Percentiles rank a stretch among this genome's conserved stretches.
These are phyloP conservation scores for Pistacia atlantica DNA, from an alignment of 345 rosid genomes.

Conservation along the genomic window DNA sequence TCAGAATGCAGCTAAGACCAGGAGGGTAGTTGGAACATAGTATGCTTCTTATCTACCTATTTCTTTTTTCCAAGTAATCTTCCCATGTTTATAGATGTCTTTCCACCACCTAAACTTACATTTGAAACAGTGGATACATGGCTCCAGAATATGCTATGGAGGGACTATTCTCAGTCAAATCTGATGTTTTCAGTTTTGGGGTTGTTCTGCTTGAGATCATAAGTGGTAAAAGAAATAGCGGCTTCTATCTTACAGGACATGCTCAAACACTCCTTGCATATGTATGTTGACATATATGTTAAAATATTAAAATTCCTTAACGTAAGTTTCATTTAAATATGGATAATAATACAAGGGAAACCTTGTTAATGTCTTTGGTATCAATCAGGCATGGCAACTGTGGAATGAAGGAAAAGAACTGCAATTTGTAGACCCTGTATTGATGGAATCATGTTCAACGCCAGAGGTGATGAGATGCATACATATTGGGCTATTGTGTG, in stretches of 20 bases:
- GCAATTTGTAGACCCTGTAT: slow-evolving; percentile 40
- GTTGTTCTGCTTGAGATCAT: slow-evolving; percentile 47
- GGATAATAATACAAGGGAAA: neutral
- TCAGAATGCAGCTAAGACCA: slow-evolving; percentile 25
- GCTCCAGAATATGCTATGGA: slow-evolving; percentile 49
- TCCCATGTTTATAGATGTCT: neutral
- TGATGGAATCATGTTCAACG: slow-evolving; percentile 27
- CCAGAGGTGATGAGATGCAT: slow-evolving; percentile 42
- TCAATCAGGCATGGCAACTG: slow-evolving; percentile 42
- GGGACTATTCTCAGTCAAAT: slow-evolving; percentile 45
- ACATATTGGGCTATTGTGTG: slow-evolving; percentile 51
- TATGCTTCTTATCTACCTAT: slow-evolving; percentile 5
- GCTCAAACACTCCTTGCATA: slow-evolving; percentile 30
- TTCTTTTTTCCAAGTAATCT: neutral
- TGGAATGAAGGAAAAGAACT: slow-evolving; percentile 45
- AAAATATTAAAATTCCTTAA: neutral
- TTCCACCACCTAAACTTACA: neutral
- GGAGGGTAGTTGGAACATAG: slow-evolving; percentile 40
- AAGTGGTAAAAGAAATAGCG: slow-evolving; percentile 33
- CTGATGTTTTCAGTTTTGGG: slow-evolving; percentile 53
- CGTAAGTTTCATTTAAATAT: neutral
- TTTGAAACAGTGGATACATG: slow-evolving; percentile 45
- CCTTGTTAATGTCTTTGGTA: neutral
- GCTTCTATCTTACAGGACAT: slow-evolving; percentile 23
- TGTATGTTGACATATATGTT: neutral